Base-by-base conservation (phyloP, 805 yeast species). In the Wickerhamomyces alni region DNA sequence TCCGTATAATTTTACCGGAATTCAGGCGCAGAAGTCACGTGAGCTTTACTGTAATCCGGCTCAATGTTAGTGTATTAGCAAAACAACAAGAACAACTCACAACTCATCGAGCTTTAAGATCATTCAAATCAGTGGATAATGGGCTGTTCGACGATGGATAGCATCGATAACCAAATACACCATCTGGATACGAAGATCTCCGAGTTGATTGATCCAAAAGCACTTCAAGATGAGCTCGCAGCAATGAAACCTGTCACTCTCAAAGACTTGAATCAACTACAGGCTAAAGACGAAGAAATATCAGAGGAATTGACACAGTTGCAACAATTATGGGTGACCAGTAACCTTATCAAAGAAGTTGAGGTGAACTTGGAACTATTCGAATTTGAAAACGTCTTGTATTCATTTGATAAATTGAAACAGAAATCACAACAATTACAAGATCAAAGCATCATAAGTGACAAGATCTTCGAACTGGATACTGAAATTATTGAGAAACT, bases 371-470 rank as follows among this genome's bases (percentile, higher is more conserved):
- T 52, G 24, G 57, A 52, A 24, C 24, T 54, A 24, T 44, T 37
- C 22, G 58, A 55, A 37, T 39, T 51, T 17, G 58, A 55, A 33
- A 43, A 47, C 8, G 57, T 46, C n/a, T 40, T 49, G 11, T 29
- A 41, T 6, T 50, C 52, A 1, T 30, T 55, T 31, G 31, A 37
- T 18, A 54, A 48, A 33, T 32, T 55, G 16, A 18, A 24, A 7
- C 28, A 44, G 17, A 51, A 51, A 35, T 36, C 47, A 11, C 30
- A 29, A 3, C 27, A 17, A 8, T 33, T 49, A 39, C 19, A 36
- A 7, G 34, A 36, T 15, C 17, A 16, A 5, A 25, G 16, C 10
- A 13, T 18, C n/a, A 27, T 34, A 7, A 18, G 16, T 17, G 24
- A 31, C 11, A 25, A 17, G 17, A 26, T 26, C 3, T 25, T 26